Conservation (phyloP, 2,329 filamentous ascomycete genomes). For the Monilinia fructigena region DNA sequence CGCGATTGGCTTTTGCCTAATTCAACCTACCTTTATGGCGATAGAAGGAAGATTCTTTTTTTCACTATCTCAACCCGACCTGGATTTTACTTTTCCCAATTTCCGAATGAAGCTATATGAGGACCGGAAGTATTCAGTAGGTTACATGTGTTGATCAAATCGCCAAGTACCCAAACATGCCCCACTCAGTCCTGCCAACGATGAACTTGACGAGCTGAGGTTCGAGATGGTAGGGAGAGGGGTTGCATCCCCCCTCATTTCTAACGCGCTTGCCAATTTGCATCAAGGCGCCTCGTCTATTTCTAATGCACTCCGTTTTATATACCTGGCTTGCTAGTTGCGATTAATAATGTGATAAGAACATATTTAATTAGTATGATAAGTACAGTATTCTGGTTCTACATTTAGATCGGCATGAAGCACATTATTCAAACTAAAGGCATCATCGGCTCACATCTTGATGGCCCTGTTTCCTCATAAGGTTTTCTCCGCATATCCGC, state of each 20-base stretch:
- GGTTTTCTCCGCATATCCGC: neutral
- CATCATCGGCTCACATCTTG: neutral
- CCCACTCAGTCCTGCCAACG: neutral
- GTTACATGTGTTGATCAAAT: neutral
- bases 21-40: neutral
- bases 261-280: neutral
- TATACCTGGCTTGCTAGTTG: neutral
- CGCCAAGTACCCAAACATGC: neutral
- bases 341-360: too few relatives aligned
- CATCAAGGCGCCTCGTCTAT: neutral
- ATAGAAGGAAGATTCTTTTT: neutral
- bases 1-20: neutral
- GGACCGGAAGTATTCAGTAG: neutral
- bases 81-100: neutral
- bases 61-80: neutral
- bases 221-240: neutral
- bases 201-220: neutral
- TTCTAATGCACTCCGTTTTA: neutral
- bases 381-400: neutral
- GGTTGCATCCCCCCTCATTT: neutral
- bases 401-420: neutral
- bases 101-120: neutral
- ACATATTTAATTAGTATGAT: neutral
- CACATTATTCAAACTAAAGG: neutral
- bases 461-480: neutral